Conservation (phyloP, 139 green algal genomes). For the Coelastrella sp. region DNA sequence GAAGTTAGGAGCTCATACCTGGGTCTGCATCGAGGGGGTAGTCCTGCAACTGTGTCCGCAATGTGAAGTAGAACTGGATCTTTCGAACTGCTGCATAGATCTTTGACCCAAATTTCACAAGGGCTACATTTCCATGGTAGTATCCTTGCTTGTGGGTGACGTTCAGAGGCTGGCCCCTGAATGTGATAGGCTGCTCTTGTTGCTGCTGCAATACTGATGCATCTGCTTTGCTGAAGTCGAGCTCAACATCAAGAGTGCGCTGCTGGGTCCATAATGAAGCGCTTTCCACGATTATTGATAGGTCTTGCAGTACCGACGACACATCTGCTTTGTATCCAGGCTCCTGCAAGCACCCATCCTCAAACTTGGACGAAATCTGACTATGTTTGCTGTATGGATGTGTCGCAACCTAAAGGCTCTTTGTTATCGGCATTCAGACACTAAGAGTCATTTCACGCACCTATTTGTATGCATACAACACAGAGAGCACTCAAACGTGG, state of each 20-base stretch:
- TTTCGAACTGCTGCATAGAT: slow-evolving; percentile 31
- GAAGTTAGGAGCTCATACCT: background rate
- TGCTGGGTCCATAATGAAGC: background rate
- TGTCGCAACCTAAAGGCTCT: too few relatives aligned
- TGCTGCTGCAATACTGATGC: background rate
- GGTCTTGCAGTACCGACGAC: too few relatives aligned
- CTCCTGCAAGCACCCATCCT: too few relatives aligned
- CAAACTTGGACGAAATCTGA: too few relatives aligned
- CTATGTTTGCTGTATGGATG: too few relatives aligned
- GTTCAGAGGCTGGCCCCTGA: background rate
- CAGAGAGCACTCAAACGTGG: too few relatives aligned
- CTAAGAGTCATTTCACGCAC: too few relatives aligned
- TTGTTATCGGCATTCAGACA: too few relatives aligned
- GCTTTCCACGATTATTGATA: too few relatives aligned
- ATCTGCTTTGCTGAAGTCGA: slow-evolving; percentile 35
- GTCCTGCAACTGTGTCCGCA: background rate
- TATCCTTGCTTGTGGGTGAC: slow-evolving; percentile 1
- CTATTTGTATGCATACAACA: too few relatives aligned
- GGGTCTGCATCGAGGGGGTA: slow-evolving; percentile 17
- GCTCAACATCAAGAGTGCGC: background rate
- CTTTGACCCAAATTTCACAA: slow-evolving; percentile 20
- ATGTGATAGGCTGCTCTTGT: background rate
- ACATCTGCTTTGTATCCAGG: too few relatives aligned
- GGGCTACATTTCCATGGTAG: slow-evolving; percentile 41
- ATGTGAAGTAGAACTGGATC: slow-evolving; percentile 32